Conservation (phyloP, 2,329 filamentous ascomycete genomes). For the Exophiala sideris region DNA sequence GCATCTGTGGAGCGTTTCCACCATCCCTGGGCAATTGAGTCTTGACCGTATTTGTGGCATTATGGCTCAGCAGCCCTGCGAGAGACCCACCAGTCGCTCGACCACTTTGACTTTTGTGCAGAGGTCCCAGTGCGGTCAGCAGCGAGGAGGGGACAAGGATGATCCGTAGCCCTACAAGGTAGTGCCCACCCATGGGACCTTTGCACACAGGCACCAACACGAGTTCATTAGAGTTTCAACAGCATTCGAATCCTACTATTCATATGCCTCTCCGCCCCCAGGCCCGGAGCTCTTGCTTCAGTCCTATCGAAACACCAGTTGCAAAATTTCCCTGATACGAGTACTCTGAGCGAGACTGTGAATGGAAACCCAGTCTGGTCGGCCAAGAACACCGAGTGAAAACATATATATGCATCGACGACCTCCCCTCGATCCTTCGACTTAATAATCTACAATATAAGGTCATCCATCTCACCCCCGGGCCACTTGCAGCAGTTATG, state of each 20-base stretch:
- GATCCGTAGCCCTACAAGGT: slow-evolving; percentile 21
- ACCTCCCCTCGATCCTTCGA: not conserved
- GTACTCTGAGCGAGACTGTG: not conserved
- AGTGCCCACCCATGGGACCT: not conserved
- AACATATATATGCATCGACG: slow-evolving; percentile 13
- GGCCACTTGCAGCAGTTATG: slow-evolving; percentile 10
- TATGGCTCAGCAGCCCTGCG: slow-evolving; percentile 3
- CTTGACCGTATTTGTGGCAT: not conserved
- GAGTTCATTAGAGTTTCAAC: not conserved
- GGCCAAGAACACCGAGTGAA: not conserved
- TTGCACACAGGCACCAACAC: not conserved
- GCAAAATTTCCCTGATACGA: slow-evolving; percentile 1
- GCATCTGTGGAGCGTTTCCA: not conserved
- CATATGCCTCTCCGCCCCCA: slow-evolving; percentile 23
- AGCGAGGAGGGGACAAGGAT: slow-evolving; percentile 11
- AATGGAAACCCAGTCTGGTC: not conserved
- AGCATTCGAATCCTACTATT: slow-evolving; percentile 11
- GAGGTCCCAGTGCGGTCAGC: slow-evolving; percentile 17
- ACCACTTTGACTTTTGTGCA: not conserved
- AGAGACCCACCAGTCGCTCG: not conserved
- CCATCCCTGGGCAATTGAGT: not conserved
- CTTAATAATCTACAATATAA: not conserved
- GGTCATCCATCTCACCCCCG: not conserved
- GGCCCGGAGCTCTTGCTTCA: slow-evolving; percentile 6
- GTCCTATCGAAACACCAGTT: slow-evolving; percentile 7